Base-by-base conservation (phyloP, 2,329 filamentous ascomycete genomes). In the Fusarium buharicum region DNA sequence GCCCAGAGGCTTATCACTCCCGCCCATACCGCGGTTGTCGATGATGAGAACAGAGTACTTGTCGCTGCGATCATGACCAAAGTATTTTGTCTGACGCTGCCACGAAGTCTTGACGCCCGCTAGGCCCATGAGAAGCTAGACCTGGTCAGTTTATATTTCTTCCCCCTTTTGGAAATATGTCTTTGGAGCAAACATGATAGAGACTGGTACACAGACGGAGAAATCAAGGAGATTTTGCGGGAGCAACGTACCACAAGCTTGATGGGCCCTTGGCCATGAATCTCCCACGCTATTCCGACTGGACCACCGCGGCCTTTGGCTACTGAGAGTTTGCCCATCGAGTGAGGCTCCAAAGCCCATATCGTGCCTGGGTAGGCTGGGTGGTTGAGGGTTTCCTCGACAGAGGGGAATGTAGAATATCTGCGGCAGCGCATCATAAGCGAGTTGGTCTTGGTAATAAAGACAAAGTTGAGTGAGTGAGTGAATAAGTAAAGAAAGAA, bases 11-110 rank as follows among this genome's bases (percentile, higher is more conserved):
- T 90, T 93, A 77, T 91, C 90, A 44, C 89, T 92, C 60, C 84
- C 84, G 53, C 93, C 93, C 72, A 96, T 90, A 62, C 93, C 92
- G 67, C 93, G 86, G 77, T 96, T 96, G 79, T 96, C 93, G 64
- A 92, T 81, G 52, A 95, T 77, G 7, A 97, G 83, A 51, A 88
- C 88, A 0, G 90, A 89, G 78, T 93, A 96, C 64, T 83, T 79
- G 58, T 86, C 79, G 41, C 80, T 83, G 58, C 86, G 81, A 46
- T 86, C 81, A 77, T 96, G 92, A 47, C 90, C 91, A 72, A 96
- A 94, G 77, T 92, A 84, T 66, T 89, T 86, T 10, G 89, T 95
- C 73, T 96, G 92, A 49, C 91, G 86, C 79, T 96, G 92, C 90
- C 91, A 96, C 52, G 87, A 83, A 38, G 85, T 82, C 71, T 84